These are phyloP conservation scores for Sugiyamaella novakii DNA, from an alignment of 1,139 yeast genomes.

Conservation along the genomic window DNA sequence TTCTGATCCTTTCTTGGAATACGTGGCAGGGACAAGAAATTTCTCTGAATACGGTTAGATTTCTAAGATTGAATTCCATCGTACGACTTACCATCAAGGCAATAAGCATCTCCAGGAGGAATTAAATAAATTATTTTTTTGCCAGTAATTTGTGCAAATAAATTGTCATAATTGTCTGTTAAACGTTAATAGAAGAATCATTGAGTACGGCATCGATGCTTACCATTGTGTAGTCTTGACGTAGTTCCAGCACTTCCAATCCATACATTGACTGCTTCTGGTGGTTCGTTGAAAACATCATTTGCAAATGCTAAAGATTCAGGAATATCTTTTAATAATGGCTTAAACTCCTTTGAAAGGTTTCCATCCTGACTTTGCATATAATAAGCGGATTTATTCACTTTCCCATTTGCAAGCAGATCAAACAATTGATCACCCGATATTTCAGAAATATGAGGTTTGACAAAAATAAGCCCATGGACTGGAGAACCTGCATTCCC, in stretches of 20 bases:
- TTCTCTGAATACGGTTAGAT: slow-evolving; percentile 24
- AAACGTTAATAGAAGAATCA: slow-evolving; percentile 4
- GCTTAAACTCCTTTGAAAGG: slow-evolving; percentile 35
- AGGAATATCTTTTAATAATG: slow-evolving; percentile 31
- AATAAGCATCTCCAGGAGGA: slow-evolving; percentile 42
- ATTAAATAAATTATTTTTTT: slow-evolving; percentile 41
- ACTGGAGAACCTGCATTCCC: slow-evolving; percentile 47
- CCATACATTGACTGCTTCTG: slow-evolving; percentile 46
- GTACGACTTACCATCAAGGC: slow-evolving; percentile 36
- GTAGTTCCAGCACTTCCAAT: slow-evolving; percentile 42
- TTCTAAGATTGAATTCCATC: too few relatives aligned
- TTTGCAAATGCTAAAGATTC: slow-evolving; percentile 34
- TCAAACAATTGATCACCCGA: slow-evolving; percentile 35
- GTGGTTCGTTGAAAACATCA: slow-evolving; percentile 36
- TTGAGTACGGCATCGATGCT: too few relatives aligned
- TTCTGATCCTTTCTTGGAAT: slow-evolving; percentile 21
- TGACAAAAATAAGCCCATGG: slow-evolving; percentile 37
- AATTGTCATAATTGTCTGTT: slow-evolving; percentile 43
- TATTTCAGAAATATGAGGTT: slow-evolving; percentile 38
- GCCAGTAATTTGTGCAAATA: slow-evolving; percentile 44
- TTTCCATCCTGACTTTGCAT: slow-evolving; percentile 46
- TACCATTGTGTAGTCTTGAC: slow-evolving; percentile 44
- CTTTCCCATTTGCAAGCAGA: slow-evolving; percentile 17
- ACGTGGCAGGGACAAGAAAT: slow-evolving; percentile 37
- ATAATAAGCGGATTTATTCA: slow-evolving; percentile 34